phyloP scores from a whole-genome alignment of 129 eudicot genomes.

The Pulicaria dysenterica region DNA sequence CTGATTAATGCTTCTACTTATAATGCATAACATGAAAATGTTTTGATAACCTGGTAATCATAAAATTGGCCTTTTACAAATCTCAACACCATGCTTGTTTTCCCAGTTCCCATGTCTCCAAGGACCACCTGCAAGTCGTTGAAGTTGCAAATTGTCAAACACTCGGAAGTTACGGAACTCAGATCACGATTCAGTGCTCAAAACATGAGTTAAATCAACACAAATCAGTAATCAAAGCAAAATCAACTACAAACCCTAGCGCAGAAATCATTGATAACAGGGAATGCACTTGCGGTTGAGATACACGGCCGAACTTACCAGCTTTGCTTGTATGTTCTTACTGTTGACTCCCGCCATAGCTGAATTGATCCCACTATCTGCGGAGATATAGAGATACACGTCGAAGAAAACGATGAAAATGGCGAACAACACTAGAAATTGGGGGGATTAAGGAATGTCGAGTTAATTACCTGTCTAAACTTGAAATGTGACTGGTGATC shows the following conservation, averaged over 20 bases:
- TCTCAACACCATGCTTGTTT: slow-evolving; percentile 59
- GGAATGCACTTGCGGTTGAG: too few relatives aligned
- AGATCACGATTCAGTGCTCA: too few relatives aligned
- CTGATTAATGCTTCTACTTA: too few relatives aligned
- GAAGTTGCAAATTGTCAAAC: neutral
- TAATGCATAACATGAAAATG: too few relatives aligned
- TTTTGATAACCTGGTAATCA: slow-evolving; percentile 43
- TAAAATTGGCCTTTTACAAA: slow-evolving; percentile 62
- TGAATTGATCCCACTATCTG: neutral
- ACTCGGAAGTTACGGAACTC: too few relatives aligned
- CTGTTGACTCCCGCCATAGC: slow-evolving; percentile 44
- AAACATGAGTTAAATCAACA: neutral
- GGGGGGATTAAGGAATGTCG: neutral
- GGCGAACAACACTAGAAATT: neutral
- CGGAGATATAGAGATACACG: neutral
- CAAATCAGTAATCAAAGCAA: neutral
- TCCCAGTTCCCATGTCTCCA: slow-evolving; percentile 67
- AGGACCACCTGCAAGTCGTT: slow-evolving; percentile 46
- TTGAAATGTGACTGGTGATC: neutral
- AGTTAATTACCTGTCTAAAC: neutral
- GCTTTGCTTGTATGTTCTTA: slow-evolving; percentile 55
- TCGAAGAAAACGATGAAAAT: slow-evolving; percentile 9
- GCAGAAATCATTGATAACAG: too few relatives aligned
- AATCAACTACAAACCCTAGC: too few relatives aligned
- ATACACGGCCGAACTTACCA: slow-evolving; percentile 38